Conservation (phyloP, 2,329 filamentous ascomycete species). For the Aspergillus quadricinctus region DNA sequence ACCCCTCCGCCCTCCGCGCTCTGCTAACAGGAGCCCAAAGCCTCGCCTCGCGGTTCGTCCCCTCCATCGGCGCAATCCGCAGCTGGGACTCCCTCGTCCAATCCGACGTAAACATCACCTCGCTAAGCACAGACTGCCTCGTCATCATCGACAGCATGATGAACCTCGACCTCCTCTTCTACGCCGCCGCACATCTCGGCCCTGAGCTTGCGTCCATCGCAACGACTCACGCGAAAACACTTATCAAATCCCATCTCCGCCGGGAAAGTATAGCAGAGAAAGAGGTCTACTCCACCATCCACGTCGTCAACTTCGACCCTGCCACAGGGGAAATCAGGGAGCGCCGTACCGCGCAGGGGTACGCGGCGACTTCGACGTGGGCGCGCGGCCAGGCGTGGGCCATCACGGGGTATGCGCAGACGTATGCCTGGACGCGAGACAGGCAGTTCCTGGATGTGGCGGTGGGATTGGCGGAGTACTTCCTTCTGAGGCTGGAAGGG, state of each 20-base stretch:
- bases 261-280: conserved; percentile 16
- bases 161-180: conserved; percentile 39
- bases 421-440: conserved; percentile 34
- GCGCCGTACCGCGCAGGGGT: conserved; percentile 19
- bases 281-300: conserved; percentile 14
- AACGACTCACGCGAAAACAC: conserved; percentile 35
- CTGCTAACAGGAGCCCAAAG: conserved; percentile 15
- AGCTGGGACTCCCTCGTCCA: conserved; percentile 23
- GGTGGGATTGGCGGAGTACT: conserved; percentile 35
- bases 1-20: conserved; percentile 5
- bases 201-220: conserved; percentile 31
- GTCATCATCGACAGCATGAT: conserved; percentile 44
- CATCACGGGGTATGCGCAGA: conserved; percentile 34
- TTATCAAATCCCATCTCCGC: conserved; percentile 33
- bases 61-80: conserved; percentile 38
- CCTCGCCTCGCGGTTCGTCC: conserved; percentile 32
- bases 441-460: conserved; percentile 31
- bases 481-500: conserved; percentile 29
- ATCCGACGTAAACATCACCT: conserved; percentile 20
- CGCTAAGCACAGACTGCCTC: conserved; percentile 34
- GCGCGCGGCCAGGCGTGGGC: conserved; percentile 22
- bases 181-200: conserved; percentile 27
- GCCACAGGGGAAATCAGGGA: conserved; percentile 10
- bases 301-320: conserved; percentile 21
- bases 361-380: conserved; percentile 19